Percentiles rank a stretch among this genome's conserved stretches.
Conservation (phyloP, 176 grass and related monocot species). For the Musa troglodytarum region DNA sequence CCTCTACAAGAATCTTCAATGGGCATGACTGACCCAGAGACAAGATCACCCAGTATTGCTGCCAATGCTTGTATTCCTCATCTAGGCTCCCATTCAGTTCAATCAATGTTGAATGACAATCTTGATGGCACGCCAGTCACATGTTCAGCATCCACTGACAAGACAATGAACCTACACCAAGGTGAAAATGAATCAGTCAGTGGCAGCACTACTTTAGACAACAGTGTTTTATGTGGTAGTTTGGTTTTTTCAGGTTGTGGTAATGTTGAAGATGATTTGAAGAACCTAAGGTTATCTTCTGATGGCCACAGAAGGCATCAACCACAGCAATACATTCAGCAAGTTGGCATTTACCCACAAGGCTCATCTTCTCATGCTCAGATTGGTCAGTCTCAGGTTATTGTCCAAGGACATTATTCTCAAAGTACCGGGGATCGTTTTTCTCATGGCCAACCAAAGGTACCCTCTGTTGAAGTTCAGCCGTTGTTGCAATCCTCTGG, state of each 20-base stretch:
- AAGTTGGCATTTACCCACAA: slow-evolving; percentile 18
- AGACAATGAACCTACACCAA: slow-evolving; percentile 16
- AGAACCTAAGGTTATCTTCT: slow-evolving; percentile 39
- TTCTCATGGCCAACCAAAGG: slow-evolving; percentile 29
- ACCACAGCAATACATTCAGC: not conserved
- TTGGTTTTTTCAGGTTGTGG: slow-evolving; percentile 28
- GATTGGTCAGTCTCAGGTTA: slow-evolving; percentile 9
- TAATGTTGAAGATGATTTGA: slow-evolving; percentile 37
- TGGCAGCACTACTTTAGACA: slow-evolving; percentile 13
- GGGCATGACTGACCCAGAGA: slow-evolving; percentile 26
- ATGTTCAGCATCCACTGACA: slow-evolving; percentile 38
- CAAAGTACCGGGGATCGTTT: not conserved
- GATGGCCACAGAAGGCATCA: slow-evolving; percentile 12
- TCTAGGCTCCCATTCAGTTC: slow-evolving; percentile 26
- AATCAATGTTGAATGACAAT: slow-evolving; percentile 2
- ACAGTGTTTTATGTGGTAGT: slow-evolving; percentile 22
- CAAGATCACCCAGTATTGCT: slow-evolving; percentile 23
- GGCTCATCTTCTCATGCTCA: slow-evolving; percentile 40
- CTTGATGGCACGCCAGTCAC: slow-evolving; percentile 8
- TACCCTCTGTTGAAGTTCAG: slow-evolving; percentile 42
- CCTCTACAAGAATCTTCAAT: slow-evolving; percentile 34
- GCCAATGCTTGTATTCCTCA: not conserved
- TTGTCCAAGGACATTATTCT: slow-evolving; percentile 10
- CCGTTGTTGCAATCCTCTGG: slow-evolving; percentile 43
- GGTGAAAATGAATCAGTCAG: slow-evolving; percentile 32